Evolutionary conservation across 1,284 basidiomycete species (phyloP).

Genomic region (Melampsora americana): DNA sequence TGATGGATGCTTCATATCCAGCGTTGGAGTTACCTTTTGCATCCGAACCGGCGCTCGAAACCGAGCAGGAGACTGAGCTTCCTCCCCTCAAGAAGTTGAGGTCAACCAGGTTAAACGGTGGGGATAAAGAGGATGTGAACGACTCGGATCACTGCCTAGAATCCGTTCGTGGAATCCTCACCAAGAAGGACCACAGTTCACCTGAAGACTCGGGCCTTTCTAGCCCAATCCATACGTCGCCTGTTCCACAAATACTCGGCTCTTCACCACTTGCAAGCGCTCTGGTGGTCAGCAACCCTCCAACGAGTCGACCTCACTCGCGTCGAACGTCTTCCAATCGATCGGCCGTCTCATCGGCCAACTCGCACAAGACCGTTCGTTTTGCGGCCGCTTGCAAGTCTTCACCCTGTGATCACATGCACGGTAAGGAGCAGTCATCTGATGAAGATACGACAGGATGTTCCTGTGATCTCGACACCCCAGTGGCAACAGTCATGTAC

Average conservation of each 20-base stretch:
- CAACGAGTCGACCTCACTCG: slow-evolving; percentile 26
- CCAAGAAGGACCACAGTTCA: not conserved
- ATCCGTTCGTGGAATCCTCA: slow-evolving; percentile 21
- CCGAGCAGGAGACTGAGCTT: slow-evolving; percentile 30
- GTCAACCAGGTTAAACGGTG: slow-evolving; percentile 7
- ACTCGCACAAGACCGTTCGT: slow-evolving; percentile 19
- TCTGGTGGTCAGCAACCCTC: not conserved
- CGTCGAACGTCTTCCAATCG: slow-evolving; percentile 10
- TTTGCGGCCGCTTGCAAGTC: slow-evolving; percentile 19
- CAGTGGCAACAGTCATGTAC: slow-evolving; percentile 35
- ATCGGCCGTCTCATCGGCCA: not conserved
- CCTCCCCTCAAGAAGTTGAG: too few relatives aligned
- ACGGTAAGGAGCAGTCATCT: too few relatives aligned
- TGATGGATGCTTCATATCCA: slow-evolving; percentile 23
- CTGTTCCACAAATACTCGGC: not conserved
- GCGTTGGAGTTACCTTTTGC: slow-evolving; percentile 38
- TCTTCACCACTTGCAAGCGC: not conserved
- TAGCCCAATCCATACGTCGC: not conserved
- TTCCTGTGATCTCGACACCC: slow-evolving; percentile 8
- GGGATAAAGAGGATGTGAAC: not conserved
- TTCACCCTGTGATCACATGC: too few relatives aligned
- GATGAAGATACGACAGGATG: not conserved
- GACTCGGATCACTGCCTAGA: not conserved
- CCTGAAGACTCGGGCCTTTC: not conserved
- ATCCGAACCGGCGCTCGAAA: slow-evolving; percentile 32